A percentile compares a stretch with the other conserved stretches of the same genome.
Conservation (phyloP, 805 yeast species). For the Blastobotrys chiropterorum region DNA sequence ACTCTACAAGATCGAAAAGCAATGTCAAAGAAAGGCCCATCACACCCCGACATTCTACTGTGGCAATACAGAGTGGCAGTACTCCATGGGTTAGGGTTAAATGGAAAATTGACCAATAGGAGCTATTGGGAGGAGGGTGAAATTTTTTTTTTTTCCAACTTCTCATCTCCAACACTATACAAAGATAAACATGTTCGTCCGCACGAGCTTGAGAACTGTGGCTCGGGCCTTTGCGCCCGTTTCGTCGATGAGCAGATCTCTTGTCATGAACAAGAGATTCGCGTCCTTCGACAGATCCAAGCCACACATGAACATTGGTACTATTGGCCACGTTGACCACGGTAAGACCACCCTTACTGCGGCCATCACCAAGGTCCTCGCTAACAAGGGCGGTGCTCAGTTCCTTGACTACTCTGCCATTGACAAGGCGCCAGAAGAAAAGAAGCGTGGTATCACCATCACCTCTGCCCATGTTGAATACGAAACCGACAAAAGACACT, state of each 20-base stretch:
- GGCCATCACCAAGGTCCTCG: slow-evolving; percentile 92
- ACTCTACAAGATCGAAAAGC: too few species aligned
- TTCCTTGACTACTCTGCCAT: slow-evolving; percentile 91
- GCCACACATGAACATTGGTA: slow-evolving; percentile 96
- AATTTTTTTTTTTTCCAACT: too few species aligned
- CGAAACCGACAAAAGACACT: slow-evolving; percentile 91
- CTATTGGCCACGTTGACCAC: slow-evolving; percentile 98
- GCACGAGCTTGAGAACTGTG: neutral
- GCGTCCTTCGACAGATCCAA: slow-evolving; percentile 78
- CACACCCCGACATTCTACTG: too few species aligned
- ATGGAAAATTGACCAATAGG: neutral
- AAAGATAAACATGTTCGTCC: neutral
- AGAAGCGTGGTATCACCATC: slow-evolving; percentile 98
- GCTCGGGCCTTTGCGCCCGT: neutral
- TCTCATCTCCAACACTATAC: too few species aligned
- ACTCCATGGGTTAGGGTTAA: neutral
- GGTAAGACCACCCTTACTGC: slow-evolving; percentile 98
- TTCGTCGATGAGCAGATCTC: neutral
- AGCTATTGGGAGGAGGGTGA: neutral
- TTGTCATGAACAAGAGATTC: slow-evolving; percentile 8
- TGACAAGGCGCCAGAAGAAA: slow-evolving; percentile 98
- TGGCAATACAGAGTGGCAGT: neutral
- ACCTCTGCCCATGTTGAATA: slow-evolving; percentile 97
- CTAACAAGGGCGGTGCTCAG: slow-evolving; percentile 83
- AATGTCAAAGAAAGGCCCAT: too few species aligned